phyloP scores from a whole-genome alignment of 73 alveolate species.

The Tetrahymena borealis region DNA sequence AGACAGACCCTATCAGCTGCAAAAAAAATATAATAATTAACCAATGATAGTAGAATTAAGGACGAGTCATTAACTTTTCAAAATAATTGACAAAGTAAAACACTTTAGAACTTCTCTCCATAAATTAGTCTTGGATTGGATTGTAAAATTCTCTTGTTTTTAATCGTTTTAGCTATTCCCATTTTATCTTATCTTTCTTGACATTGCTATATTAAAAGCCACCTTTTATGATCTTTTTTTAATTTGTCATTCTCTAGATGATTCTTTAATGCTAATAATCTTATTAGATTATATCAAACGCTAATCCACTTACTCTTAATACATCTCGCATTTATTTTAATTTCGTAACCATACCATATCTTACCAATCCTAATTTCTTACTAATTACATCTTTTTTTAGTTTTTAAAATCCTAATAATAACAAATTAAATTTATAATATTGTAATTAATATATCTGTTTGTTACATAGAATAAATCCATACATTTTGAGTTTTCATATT shows the following conservation, averaged over 20 bases:
- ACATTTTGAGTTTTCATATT: no score
- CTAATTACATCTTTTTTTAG: no score
- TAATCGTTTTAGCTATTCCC: not conserved
- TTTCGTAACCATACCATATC: no score
- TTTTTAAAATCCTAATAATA: no score
- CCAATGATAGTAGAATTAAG: not conserved
- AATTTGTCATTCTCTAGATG: not conserved
- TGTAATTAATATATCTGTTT: no score
- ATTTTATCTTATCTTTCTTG: not conserved
- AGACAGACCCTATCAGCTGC: not conserved
- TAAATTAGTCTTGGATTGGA: not conserved
- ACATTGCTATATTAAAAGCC: not conserved
- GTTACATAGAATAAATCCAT: no score
- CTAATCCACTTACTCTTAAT: no score
- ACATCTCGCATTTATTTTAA: no score
- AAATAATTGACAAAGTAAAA: not conserved
- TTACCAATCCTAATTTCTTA: no score
- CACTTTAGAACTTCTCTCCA: not conserved
- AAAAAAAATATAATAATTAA: not conserved
- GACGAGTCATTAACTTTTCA: not conserved
- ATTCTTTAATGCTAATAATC: no score
- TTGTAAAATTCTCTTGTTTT: not conserved
- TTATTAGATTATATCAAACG: no score
- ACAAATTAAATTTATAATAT: no score
- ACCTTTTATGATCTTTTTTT: not conserved